Evolutionary conservation across 495 filamentous ascomycete species (phyloP), one percentile per base, ranked within the genome.

Genomic region (Penicillium robsamsonii): DNA sequence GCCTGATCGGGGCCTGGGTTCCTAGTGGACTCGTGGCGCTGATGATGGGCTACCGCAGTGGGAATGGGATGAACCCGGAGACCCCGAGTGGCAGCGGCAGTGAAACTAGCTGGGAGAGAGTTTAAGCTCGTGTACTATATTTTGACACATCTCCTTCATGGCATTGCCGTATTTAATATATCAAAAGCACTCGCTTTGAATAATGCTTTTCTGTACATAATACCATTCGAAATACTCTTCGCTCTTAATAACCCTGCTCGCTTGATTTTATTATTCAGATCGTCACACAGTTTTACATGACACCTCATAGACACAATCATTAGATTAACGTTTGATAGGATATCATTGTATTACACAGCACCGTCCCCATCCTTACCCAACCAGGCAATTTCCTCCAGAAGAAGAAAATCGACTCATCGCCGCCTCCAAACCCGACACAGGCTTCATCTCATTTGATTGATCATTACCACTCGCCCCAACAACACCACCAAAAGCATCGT

Each of bases 1-100:
- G 87, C n/a, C 74, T 96, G 33, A 86, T 97, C 1, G 95, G 94
- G 3, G 79, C 82, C 15, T 95, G 87, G 86, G 81, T 86, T n/a
- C 94, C 94, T 10, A 76, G 80, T 17, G 82, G 85, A 7, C 43
- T 97, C 29, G 89, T 97, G 22, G 84, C 82, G 17, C 90, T 89
- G 87, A 96, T 97, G 90, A 83, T 96, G 80, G 89, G 92, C 1
- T 81, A 89, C 31, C 73, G 82, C 40, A 75, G 73, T 47, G 82
- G 68, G 22, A 53, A 63, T 55, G 15, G 43, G 0, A 49, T 50
- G 11, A 53, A 62, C 2, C 46, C 30, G 15, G 62, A 62, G 7
- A 70, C 63, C 29, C 46, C 58, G 18, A 75, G 69, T 50, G 71
- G 70, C 17, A 69, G 68, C 45, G 66, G 69, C 42, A 75, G 71